Evolutionary conservation across 2,329 filamentous ascomycete species (phyloP), one percentile per base, ranked within the genome.

Genomic region (Trichoderma arundinaceum): DNA sequence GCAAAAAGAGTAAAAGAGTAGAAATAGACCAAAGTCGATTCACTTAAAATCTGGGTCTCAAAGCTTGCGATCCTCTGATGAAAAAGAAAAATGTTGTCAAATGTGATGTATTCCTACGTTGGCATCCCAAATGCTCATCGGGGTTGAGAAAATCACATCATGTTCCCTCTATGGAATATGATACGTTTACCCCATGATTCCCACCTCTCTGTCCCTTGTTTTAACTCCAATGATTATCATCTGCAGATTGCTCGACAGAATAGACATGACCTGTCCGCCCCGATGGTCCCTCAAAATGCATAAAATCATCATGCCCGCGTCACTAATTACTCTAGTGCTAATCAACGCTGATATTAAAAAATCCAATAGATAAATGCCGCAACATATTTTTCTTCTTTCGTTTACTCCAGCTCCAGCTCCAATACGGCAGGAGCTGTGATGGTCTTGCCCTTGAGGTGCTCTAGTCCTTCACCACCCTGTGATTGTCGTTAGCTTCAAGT

Each of bases 381-480:
- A 33, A 22, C 9, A 12, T 52, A 44, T 33, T 54, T 33, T 41
- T 22, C 19, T 57, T 51, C 15, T 52, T 33, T 28, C 15, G 2
- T 15, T 44, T 63, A 35, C 3, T 56, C 64, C 65, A 77, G 77
- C 66, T 83, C 77, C 65, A 78, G 75, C 73, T 85, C 83, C 56
- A 88, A 70, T 28, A 84, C 78, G 46, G 83, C 82, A 12, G 84
- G 83, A 9, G 82, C 82, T n/a, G 74, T 80, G 46, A 89, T 79
- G 35, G 80, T 79, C 72, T 81, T 83, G 67, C 84, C 84, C 66
- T 79, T 82, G 65, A 87, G 77, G 43, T 82, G 78, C 65, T 86
- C 85, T 7, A 90, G 77, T 38, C 86, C 88, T 76, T 90, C 88
- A 66, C 88, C 88, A 66, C 83, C 84, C 86, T 88, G 67, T 69